phyloP scores from a whole-genome alignment of 2,329 filamentous ascomycete species.

The Apiospora arundinis region DNA sequence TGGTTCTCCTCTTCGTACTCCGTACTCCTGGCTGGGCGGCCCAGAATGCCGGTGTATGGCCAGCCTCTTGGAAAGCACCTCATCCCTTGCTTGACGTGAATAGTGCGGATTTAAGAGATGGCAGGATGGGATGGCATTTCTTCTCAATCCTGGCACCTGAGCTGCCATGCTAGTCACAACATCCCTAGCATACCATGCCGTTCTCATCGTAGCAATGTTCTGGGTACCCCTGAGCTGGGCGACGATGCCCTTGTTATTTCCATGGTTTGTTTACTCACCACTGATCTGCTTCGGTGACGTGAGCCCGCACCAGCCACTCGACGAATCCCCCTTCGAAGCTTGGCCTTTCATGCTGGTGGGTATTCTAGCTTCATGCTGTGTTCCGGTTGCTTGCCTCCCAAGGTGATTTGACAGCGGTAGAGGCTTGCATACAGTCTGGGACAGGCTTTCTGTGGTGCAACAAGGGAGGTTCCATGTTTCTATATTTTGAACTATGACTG shows the following conservation, averaged over 20 bases:
- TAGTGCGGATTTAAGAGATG: not conserved
- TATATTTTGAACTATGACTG: not conserved
- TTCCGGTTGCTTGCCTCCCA: not conserved
- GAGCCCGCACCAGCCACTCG: not conserved
- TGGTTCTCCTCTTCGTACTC: not conserved
- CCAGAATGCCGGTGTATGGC: not conserved
- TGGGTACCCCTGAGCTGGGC: not conserved
- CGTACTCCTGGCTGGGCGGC: not conserved
- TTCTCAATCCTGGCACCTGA: not conserved
- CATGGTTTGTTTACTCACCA: not conserved
- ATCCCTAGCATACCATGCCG: not conserved
- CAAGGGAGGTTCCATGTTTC: not conserved
- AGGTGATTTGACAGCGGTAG: constrained; percentile 4
- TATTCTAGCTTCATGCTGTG: constrained; percentile 9
- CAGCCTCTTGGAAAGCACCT: not conserved
- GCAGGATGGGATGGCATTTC: not conserved
- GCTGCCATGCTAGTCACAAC: too few species aligned
- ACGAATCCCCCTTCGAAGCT: not conserved
- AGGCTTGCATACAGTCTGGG: constrained; percentile 14
- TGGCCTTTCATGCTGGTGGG: not conserved
- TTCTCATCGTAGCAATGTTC: not conserved
- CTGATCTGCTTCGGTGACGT: not conserved
- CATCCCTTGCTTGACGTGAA: constrained; percentile 9
- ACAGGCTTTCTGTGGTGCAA: not conserved
- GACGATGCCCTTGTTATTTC: not conserved